Conservation (phyloP, 225 moss, liverwort and hornwort species). For the Marchantia paleacea region DNA sequence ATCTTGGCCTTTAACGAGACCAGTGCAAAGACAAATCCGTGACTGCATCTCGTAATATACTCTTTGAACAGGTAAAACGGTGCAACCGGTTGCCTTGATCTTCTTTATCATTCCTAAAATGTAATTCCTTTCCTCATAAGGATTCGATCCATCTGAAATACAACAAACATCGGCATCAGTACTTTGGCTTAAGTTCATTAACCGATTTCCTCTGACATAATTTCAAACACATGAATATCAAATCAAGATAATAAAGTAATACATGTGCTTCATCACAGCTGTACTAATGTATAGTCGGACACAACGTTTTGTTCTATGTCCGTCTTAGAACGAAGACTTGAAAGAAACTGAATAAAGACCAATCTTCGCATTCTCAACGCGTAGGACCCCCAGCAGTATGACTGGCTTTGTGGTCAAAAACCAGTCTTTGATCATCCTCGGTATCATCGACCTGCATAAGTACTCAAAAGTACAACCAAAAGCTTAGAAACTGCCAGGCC, state of each 20-base stretch:
- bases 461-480: neutral
- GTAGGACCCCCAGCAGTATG: conserved; percentile 94
- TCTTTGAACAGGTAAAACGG: conserved; percentile 81
- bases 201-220: neutral
- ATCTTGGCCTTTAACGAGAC: conserved; percentile 94
- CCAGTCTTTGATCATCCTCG: conserved; percentile 83
- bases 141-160: conserved; percentile 86
- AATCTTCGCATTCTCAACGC: conserved; percentile 88
- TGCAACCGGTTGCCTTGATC: conserved; percentile 91
- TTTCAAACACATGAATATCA: neutral
- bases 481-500: neutral
- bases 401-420: conserved; percentile 97
- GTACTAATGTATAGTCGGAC: conserved; percentile 94
- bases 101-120: conserved; percentile 98
- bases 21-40: conserved; percentile 95
- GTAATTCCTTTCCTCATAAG: conserved; percentile 94
- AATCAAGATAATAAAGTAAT: neutral
- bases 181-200: neutral
- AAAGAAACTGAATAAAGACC: conserved; percentile 91
- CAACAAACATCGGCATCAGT: neutral
- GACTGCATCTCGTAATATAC: conserved; percentile 95
- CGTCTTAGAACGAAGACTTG: conserved; percentile 90
- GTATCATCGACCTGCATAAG: conserved; percentile 80
- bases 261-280: neutral
- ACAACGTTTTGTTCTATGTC: conserved; percentile 96